Base-by-base conservation (phyloP, 2,329 filamentous ascomycete species). In the Penicillium sp. region DNA sequence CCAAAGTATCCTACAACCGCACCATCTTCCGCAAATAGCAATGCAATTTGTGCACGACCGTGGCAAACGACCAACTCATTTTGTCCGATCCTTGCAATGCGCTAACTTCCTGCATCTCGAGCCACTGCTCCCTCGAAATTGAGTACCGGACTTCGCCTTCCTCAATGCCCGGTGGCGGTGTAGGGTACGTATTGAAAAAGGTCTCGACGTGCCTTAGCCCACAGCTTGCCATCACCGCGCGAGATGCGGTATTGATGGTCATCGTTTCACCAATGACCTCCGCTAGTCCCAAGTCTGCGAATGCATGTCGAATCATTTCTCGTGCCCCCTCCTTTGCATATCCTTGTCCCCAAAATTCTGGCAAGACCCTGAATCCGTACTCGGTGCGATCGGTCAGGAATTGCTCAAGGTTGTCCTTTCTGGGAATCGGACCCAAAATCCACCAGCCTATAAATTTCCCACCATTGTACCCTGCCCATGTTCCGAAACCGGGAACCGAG, bases 261-360 rank as follows among this genome's bases (percentile, higher is more conserved):
- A 62, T 62, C 9, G 60, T 62, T 54, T 62, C 60, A 19, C 60
- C 60, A 57, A 57, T 52, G 9, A 59, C 60, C 46, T 62, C 60
- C 3, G 18, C n/a, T 13, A 62, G 46, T 11, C 60, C 60, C 18
- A 62, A 55, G 19, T 59, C 60, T 31, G 49, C 37, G 43, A 62
- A 62, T 1, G 54, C 57, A 41, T 62, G 54, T 16, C 54, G 37
- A 13, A 62, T 13, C 10, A 62, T 7, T 54, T 60, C 60, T 16
- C 41, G 50, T 1, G 50, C 53, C 31, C 60, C 60, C 19, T 62
- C 60, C 40, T 59, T 62, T 18, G 57, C 60, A 40, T 57, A 62
- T n/a, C 60, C 60, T 16, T 60, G 46, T 14, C 60, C 35, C 60
- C 60, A 62, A 9, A 55, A 57, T 19, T 55, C 35, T 39, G 39